These are phyloP conservation scores for Cnidoscolus chayamansa DNA, from an alignment of 441 rosid species.

Conservation along the genomic window DNA sequence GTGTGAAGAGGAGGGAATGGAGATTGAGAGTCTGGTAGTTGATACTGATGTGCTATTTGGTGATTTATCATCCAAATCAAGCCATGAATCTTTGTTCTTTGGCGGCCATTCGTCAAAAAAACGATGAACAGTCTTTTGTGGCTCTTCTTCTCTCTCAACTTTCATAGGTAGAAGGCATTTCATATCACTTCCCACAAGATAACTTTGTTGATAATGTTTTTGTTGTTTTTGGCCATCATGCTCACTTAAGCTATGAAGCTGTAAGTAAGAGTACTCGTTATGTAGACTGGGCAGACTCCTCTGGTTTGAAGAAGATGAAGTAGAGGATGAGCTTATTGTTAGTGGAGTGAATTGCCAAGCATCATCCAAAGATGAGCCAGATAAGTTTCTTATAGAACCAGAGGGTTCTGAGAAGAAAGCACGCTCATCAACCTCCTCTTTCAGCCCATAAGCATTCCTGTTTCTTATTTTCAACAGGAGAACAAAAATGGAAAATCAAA, in stretches of 20 bases:
- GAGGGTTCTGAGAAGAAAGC: conserved; percentile 71
- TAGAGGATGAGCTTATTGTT: conserved; percentile 53
- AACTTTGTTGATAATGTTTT: conserved; percentile 35
- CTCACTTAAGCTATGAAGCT: conserved; percentile 50
- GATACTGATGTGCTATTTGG: conserved; percentile 47
- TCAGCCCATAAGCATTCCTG: conserved; percentile 51
- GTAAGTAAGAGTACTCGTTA: conserved; percentile 57
- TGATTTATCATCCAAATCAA: conserved; percentile 60
- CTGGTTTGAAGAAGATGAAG: conserved; percentile 50
- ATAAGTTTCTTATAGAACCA: conserved; percentile 56
- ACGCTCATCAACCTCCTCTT: conserved; percentile 61
- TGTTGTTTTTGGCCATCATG: conserved; percentile 34
- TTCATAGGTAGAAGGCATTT: conserved; percentile 34
- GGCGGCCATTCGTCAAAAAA: conserved; percentile 95
- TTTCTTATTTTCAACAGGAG: conserved; percentile 34
- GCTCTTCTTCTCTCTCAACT: conserved; percentile 42
- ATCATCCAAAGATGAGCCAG: conserved; percentile 61
- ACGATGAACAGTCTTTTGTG: conserved; percentile 66
- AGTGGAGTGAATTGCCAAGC: conserved; percentile 67
- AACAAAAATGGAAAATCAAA: conserved; percentile 6
- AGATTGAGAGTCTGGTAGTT: conserved; percentile 64
- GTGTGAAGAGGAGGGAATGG: conserved; percentile 58
- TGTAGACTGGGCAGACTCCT: conserved; percentile 41
- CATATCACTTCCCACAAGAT: conserved; percentile 40
- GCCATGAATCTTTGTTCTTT: conserved; percentile 58